Evolutionary conservation across 208 protist genomes (phyloP).

Genomic region (Tritrichomonas musculus): DNA sequence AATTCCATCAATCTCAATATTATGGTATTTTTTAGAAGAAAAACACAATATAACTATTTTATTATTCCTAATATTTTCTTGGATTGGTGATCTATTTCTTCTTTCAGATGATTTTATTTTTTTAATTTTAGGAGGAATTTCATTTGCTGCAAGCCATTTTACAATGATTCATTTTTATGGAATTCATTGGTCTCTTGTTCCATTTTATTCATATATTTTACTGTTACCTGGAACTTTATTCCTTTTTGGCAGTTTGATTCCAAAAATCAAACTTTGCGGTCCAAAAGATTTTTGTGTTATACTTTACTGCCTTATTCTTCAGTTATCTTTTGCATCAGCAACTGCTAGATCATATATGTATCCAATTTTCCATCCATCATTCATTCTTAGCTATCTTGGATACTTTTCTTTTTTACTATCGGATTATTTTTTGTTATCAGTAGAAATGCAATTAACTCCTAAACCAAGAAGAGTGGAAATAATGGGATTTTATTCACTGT

Average conservation of each 20-base stretch:
- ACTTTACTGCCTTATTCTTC: not conserved
- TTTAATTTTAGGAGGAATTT: not conserved
- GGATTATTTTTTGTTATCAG: not conserved
- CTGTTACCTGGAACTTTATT: not conserved
- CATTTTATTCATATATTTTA: not conserved
- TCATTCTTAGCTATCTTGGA: not conserved
- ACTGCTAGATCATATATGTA: not conserved
- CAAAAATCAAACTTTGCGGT: not conserved
- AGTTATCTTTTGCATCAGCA: not conserved
- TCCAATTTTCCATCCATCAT: not conserved
- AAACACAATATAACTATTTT: too few relatives aligned
- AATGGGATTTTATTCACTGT: not conserved
- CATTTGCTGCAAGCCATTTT: not conserved
- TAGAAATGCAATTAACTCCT: not conserved
- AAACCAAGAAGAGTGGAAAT: not conserved
- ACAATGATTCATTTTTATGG: not conserved
- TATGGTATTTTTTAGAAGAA: too few relatives aligned
- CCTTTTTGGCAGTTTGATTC: not conserved
- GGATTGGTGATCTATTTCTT: not conserved
- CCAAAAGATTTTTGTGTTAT: not conserved
- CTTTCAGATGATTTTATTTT: not conserved
- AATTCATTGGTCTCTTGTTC: not conserved
- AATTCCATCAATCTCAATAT: too few relatives aligned
- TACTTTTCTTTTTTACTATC: not conserved
- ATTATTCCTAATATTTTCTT: not conserved